These are phyloP conservation scores for Austroboletus niveus DNA, from an alignment of 1,284 basidiomycete genomes.

Conservation along the genomic window DNA sequence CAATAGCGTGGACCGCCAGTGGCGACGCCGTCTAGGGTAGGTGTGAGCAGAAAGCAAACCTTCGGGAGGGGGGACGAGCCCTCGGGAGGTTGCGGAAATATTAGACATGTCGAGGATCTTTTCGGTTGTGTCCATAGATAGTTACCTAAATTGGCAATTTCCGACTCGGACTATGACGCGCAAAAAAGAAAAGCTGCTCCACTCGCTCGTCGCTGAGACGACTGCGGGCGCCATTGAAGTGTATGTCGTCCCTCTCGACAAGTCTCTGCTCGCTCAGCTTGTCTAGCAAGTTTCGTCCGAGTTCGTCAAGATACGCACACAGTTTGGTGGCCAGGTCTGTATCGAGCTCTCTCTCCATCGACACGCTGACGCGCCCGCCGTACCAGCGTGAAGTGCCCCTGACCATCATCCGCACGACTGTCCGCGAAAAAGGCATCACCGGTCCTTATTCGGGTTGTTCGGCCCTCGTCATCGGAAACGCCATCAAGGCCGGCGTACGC, in stretches of 20 bases:
- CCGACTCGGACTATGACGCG: too few relatives aligned
- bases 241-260: slow-evolving; percentile 40
- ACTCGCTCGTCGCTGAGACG: too few relatives aligned
- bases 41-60: slow-evolving; percentile 21
- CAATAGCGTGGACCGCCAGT: slow-evolving; percentile 37
- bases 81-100: too few relatives aligned
- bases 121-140: too few relatives aligned
- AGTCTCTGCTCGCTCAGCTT: slow-evolving; percentile 25
- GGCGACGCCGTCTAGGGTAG: slow-evolving; percentile 40
- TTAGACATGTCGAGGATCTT: too few relatives aligned
- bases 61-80: slow-evolving; percentile 10
- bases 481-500: slow-evolving; percentile 29
- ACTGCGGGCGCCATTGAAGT: slow-evolving; percentile 59
- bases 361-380: background rate
- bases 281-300: slow-evolving; percentile 72
- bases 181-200: too few relatives aligned
- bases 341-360: background rate
- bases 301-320: slow-evolving; percentile 85
- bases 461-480: slow-evolving; percentile 88
- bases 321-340: slow-evolving; percentile 73
- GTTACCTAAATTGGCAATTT: too few relatives aligned
- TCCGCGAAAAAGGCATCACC: slow-evolving; percentile 57
- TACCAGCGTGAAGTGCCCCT: slow-evolving; percentile 11
- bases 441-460: slow-evolving; percentile 87
- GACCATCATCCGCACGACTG: too few relatives aligned